Percentiles rank a stretch among this genome's conserved stretches.
Conservation (phyloP, 768 basidiomycete genomes). For the Favolaschia claudopus region DNA sequence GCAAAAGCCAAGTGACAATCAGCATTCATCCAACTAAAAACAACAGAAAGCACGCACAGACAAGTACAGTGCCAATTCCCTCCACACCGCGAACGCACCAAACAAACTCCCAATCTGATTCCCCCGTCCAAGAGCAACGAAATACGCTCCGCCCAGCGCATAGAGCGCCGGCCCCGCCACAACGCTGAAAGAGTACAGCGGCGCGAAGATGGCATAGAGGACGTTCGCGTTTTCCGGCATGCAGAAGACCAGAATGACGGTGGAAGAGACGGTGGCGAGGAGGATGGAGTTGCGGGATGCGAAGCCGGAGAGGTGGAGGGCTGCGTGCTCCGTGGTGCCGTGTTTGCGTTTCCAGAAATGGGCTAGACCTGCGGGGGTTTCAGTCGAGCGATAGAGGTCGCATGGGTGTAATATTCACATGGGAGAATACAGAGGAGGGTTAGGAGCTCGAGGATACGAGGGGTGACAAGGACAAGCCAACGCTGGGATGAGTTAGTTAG, state of each 20-base stretch:
- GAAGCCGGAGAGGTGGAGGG: background rate
- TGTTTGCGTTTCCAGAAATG: background rate
- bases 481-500: background rate
- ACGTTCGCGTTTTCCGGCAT: background rate
- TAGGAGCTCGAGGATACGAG: slow-evolving; percentile 2
- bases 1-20: background rate
- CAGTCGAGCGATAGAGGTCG: background rate
- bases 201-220: slow-evolving; percentile 8
- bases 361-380: background rate
- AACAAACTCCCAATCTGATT: slow-evolving; percentile 6
- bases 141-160: slow-evolving; percentile 6
- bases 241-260: slow-evolving; percentile 6
- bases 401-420: background rate
- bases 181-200: background rate
- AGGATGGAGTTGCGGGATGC: slow-evolving; percentile 14
- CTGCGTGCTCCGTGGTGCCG: background rate
- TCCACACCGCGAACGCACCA: slow-evolving; percentile 19
- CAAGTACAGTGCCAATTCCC: background rate
- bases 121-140: background rate
- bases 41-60: background rate
- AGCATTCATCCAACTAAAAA: background rate
- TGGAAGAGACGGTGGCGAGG: background rate
- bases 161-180: slow-evolving; percentile 3
- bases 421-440: slow-evolving; percentile 13
- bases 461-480: background rate